A percentile compares a stretch with the other conserved stretches of the same genome.
Conservation (phyloP, 202 grass and related monocot species). For the Tripidium arundinaceum region DNA sequence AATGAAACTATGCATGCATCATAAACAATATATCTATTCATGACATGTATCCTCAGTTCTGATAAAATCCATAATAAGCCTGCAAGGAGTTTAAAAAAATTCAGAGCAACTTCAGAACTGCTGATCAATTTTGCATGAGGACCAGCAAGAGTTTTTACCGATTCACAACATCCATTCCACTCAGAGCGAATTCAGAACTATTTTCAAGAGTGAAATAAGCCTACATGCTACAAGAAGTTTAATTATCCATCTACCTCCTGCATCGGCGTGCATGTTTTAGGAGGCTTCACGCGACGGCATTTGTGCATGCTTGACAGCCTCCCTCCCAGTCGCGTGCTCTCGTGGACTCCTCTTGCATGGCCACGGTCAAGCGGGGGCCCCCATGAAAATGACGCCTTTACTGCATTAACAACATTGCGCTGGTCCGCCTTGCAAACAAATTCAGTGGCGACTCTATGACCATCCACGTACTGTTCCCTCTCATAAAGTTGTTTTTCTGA, state of each 20-base stretch:
- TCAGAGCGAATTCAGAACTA: background rate
- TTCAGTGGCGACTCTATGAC: background rate
- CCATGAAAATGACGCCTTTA: background rate
- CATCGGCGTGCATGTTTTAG: background rate
- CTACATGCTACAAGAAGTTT: background rate
- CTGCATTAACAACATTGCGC: background rate
- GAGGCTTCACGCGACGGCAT: background rate
- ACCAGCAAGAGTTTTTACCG: background rate
- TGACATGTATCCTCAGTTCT: background rate
- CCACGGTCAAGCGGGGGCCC: background rate
- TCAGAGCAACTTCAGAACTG: background rate
- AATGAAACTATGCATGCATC: background rate
- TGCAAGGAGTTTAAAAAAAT: background rate
- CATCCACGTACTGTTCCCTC: background rate
- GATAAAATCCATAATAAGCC: background rate
- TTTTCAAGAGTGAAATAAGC: background rate
- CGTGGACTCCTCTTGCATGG: background rate
- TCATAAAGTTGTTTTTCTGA: background rate
- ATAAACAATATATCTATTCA: background rate
- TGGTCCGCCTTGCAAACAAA: background rate
- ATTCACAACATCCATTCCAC: background rate
- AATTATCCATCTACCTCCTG: background rate
- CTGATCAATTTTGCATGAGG: background rate
- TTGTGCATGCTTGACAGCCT: no score
- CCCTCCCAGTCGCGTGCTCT: no score